phyloP scores from a whole-genome alignment of 2,329 filamentous ascomycete genomes.

The Drechslerella dactyloides region DNA sequence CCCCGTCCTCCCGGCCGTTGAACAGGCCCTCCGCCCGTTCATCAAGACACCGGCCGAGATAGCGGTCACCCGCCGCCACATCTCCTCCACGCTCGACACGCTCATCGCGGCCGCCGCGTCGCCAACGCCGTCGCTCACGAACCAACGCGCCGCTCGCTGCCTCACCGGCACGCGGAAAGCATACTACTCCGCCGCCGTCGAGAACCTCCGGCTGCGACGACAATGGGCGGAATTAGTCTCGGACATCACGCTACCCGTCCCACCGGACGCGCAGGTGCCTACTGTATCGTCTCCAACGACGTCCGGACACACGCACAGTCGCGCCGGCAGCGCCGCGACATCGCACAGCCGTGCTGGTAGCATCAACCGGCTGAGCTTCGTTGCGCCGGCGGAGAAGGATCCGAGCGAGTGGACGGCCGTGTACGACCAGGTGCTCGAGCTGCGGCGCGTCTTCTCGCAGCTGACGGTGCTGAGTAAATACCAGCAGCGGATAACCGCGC shows the following conservation, averaged over 20 bases:
- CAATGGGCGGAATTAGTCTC: conserved; percentile 45
- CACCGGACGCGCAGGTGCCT: not conserved
- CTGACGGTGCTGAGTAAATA: conserved; percentile 42
- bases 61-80: conserved; percentile 33
- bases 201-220: conserved; percentile 36
- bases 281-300: not conserved
- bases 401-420: conserved; percentile 22
- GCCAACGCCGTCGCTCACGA: conserved; percentile 25
- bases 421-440: conserved; percentile 41
- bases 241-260: conserved; percentile 25
- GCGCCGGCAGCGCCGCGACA: not conserved
- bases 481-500: conserved; percentile 35
- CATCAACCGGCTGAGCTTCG: not conserved
- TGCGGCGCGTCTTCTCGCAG: conserved; percentile 37
- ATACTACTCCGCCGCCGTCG: conserved; percentile 43
- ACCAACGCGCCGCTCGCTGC: conserved; percentile 42
- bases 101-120: conserved; percentile 31
- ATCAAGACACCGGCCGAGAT: conserved; percentile 36
- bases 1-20: conserved; percentile 44
- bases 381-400: not conserved
- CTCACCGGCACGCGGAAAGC: conserved; percentile 46
- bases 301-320: not conserved
- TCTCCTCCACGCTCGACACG: conserved; percentile 33
- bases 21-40: conserved; percentile 37
- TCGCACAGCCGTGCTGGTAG: not conserved